Evolutionary conservation across 495 filamentous ascomycete genomes (phyloP), one percentile per base, ranked within the genome.

Genomic region (Amniculicola lignicola): DNA sequence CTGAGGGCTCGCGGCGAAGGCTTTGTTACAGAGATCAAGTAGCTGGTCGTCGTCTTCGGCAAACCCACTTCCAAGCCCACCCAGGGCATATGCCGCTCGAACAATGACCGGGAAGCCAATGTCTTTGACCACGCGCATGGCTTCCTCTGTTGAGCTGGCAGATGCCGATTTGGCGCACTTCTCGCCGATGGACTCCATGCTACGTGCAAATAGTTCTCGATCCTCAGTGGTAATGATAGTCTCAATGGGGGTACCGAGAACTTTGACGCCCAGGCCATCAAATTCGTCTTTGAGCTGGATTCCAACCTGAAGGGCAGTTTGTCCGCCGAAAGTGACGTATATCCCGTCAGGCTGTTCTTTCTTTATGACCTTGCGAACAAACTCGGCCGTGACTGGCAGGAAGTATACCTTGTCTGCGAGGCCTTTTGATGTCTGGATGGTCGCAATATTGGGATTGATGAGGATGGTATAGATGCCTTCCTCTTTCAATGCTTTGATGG

Each of bases 171-270:
- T 93, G 59, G 93, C 93, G 63, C 93, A 98, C 67, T 96, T 96
- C 75, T 96, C 93, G 36, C 88, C 87, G 68, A 98, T 97, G 1
- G 89, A 94, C 57, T 96, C 92, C 92, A 98, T 98, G 73, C 89
- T 94, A 27, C 90, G 86, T 51, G 93, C 93, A 63, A 98, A 98
- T 35, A 96, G 77, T 72, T 98, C 92, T 65, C 93, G 87, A 67
- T 98, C 93, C 70, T 98, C 93, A 2, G 93, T 98, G 28, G 91
- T 96, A 72, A 96, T 94, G 72, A 98, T 95, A 7, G 93, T 96
- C 45, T 96, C 87, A 59, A 98, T 96, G 14, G 92, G 91, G 12
- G 93, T 98, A 67, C 93, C 93, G 0, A 98, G 79, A 48, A 98
- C 93, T 73, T 88, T 83, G 54, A 97, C 92, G 33, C 93, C 92